These are phyloP conservation scores for Otatea glauca DNA, from an alignment of 176 grass and related monocot genomes.

Conservation along the genomic window DNA sequence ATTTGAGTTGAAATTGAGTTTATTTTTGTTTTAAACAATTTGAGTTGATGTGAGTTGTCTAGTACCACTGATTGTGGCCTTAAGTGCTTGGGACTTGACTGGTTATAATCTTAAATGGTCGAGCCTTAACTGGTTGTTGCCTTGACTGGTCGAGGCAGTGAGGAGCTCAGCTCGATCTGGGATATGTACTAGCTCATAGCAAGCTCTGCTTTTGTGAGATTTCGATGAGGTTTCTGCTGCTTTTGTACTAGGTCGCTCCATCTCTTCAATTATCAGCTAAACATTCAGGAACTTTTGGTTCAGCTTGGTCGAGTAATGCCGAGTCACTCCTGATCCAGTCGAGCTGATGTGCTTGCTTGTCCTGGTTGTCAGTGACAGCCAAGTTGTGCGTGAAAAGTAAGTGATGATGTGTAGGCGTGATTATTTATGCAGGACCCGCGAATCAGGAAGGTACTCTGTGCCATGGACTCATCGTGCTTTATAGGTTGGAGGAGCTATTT, in stretches of 20 bases:
- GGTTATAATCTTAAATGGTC: too few species aligned
- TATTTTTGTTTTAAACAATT: too few species aligned
- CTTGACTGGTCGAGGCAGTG: too few species aligned
- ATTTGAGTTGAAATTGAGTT: too few species aligned
- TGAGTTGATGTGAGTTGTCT: too few species aligned
- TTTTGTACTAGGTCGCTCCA: background rate
- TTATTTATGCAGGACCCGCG: background rate
- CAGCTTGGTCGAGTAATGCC: constrained; percentile 12
- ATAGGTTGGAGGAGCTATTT: too few species aligned
- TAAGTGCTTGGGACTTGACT: too few species aligned
- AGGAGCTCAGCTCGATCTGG: background rate
- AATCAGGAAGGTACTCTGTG: background rate
- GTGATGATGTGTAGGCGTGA: background rate
- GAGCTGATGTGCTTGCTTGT: constrained; percentile 36
- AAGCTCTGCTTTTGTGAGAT: background rate
- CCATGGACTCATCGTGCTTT: background rate
- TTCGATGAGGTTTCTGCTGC: background rate
- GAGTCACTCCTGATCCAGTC: constrained; percentile 40
- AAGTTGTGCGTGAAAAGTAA: constrained; percentile 10
- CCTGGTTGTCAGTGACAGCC: background rate
- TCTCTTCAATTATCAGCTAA: constrained; percentile 1
- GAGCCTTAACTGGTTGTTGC: too few species aligned
- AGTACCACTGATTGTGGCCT: too few species aligned
- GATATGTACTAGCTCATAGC: background rate
- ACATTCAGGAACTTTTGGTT: background rate